Evolutionary conservation across 1,284 basidiomycete genomes (phyloP).

Genomic region (Cryptococcus sp.): DNA sequence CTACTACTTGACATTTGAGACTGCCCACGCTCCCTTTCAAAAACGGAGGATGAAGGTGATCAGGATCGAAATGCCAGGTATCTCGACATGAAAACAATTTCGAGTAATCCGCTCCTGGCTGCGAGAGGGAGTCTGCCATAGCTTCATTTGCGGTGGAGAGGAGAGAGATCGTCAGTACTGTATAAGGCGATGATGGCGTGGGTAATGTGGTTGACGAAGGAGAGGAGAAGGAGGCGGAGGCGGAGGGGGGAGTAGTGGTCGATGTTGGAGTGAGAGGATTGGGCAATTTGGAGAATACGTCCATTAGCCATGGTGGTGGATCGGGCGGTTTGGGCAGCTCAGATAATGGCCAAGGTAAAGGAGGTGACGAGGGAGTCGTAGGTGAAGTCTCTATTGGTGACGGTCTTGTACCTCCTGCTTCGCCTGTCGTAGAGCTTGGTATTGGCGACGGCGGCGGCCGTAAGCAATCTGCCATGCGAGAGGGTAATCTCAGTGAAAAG

Average conservation of each 20-base stretch:
- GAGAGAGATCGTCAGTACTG: constrained; percentile 33
- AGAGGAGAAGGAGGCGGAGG: not conserved
- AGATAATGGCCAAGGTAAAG: constrained; percentile 18
- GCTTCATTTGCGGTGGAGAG: constrained; percentile 27
- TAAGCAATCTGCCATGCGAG: constrained; percentile 72
- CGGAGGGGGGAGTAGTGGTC: not conserved
- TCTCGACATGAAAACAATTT: constrained; percentile 25
- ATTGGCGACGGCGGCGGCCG: constrained; percentile 30
- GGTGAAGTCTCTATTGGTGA: not conserved
- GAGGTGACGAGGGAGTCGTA: constrained; percentile 7
- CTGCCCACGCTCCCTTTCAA: constrained; percentile 13
- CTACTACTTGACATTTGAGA: constrained; percentile 10
- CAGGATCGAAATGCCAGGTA: constrained; percentile 15
- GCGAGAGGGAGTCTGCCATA: constrained; percentile 37
- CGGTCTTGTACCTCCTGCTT: not conserved
- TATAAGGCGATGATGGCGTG: constrained; percentile 3
- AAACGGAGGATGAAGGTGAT: constrained; percentile 8
- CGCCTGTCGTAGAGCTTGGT: not conserved
- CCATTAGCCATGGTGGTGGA: not conserved
- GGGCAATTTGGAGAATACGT: not conserved
- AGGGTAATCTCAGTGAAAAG: constrained; percentile 85
- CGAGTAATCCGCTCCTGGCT: constrained; percentile 31
- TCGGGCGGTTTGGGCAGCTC: constrained; percentile 13
- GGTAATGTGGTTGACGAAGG: not conserved
- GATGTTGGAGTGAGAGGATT: not conserved